Evolutionary conservation across 2,329 filamentous ascomycete genomes (phyloP).

Genomic region (Pestalotiopsis sp.): DNA sequence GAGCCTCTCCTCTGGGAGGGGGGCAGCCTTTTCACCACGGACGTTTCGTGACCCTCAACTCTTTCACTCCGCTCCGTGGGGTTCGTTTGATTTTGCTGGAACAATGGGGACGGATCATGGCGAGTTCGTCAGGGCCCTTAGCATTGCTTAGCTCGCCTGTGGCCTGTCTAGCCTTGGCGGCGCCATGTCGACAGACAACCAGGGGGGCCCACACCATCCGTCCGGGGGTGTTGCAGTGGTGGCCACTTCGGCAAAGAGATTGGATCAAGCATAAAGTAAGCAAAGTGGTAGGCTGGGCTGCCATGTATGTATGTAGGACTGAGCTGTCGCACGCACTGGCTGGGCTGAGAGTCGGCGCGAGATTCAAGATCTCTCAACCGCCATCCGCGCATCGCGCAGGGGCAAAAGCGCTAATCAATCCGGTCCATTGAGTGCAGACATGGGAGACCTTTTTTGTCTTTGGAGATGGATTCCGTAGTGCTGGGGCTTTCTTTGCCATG

Average conservation of each 20-base stretch:
- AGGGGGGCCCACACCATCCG: background rate
- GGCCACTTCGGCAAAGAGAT: slow-evolving; percentile 15
- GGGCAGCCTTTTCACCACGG: background rate
- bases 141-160: background rate
- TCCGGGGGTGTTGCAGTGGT: slow-evolving; percentile 9
- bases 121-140: slow-evolving; percentile 6
- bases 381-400: background rate
- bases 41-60: background rate
- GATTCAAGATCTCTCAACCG: slow-evolving; percentile 6
- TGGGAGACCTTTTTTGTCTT: background rate
- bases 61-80: slow-evolving; percentile 7
- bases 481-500: background rate
- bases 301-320: background rate
- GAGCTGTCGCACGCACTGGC: background rate
- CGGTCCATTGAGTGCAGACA: background rate
- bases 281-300: background rate
- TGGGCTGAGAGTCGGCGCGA: slow-evolving; percentile 5
- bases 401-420: background rate
- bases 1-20: background rate
- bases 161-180: slow-evolving; percentile 13
- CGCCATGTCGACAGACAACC: slow-evolving; percentile 4
- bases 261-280: slow-evolving; percentile 15
- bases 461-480: background rate
- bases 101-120: slow-evolving; percentile 4
- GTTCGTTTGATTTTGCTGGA: slow-evolving; percentile 15